These are phyloP conservation scores for Kingdonia uniflora DNA, from an alignment of 164 flowering plant species.

Conservation along the genomic window DNA sequence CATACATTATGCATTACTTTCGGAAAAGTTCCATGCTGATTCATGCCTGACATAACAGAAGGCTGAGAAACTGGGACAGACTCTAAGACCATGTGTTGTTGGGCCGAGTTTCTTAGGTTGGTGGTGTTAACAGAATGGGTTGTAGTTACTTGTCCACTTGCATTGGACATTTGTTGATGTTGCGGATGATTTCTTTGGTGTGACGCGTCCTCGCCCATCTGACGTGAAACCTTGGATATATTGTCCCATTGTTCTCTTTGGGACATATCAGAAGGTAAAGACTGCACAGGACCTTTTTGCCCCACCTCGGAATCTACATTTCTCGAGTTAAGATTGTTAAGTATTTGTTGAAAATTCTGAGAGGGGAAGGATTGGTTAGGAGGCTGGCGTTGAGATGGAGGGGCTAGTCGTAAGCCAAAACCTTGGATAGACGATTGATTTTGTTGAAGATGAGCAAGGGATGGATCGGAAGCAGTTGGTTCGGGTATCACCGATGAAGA, in stretches of 20 bases:
- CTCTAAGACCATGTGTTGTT: constrained; percentile 26
- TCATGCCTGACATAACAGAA: constrained; percentile 17
- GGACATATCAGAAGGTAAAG: constrained; percentile 21
- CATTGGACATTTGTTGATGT: constrained; percentile 22
- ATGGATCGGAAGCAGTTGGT: constrained; percentile 32
- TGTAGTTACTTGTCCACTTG: constrained; percentile 20
- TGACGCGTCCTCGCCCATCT: constrained; percentile 20
- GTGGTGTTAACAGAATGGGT: constrained; percentile 23
- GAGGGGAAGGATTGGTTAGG: constrained; percentile 28
- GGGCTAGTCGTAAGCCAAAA: constrained; percentile 64
- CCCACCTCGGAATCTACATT: constrained; percentile 24
- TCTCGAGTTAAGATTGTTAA: constrained; percentile 21
- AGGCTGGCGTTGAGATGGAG: constrained; percentile 51
- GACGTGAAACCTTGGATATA: constrained; percentile 21
- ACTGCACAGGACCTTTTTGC: constrained; percentile 29
- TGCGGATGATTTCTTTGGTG: constrained; percentile 31
- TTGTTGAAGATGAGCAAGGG: constrained; percentile 34
- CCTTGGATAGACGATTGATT: constrained; percentile 55
- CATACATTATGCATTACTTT: constrained; percentile 30
- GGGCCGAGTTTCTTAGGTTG: constrained; percentile 23
- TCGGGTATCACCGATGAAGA: constrained; percentile 31
- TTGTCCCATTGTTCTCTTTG: constrained; percentile 24
- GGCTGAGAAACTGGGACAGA: constrained; percentile 25
- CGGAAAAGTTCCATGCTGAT: constrained; percentile 35
- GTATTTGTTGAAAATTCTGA: constrained; percentile 25